Base-by-base conservation (phyloP, 148 eudicot species). In the Nyssa sinensis region DNA sequence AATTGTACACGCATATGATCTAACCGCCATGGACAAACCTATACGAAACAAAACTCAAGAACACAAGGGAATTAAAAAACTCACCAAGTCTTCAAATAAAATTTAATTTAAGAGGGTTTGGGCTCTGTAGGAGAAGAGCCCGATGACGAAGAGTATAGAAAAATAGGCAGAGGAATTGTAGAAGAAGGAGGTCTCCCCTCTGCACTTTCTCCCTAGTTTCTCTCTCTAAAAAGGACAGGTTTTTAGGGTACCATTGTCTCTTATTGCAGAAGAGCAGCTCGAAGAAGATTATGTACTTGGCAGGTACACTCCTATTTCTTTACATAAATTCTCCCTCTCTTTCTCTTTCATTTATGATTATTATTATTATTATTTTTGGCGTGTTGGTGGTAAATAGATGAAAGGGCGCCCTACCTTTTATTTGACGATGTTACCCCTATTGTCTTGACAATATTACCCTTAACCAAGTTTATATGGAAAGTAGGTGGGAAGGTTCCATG, bases 251-350 rank as follows among this genome's bases (percentile, higher is more conserved):
- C 37, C 41, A 64, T 31, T 60, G 63, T 64, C 39, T 21, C 33
- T 17, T 21, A 33, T 6, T 33, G 68, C 68, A 29, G 68, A 34
- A 34, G 68, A 34, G 68, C 28, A 65, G 68, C 47, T 23, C 68
- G 2, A 33, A 21, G 47, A 65, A 65, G 47, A 65, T 65, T 28
- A 34, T 23, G 68, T 65, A 65, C 68, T 64, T 65, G 47, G 68
- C 68, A 31, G 49, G 68, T 65, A 65, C 47, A 65, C 68, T 34
- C n/a, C 5, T 2, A 23, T 23, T 1, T 28, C 8, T 35, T 35
- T 35, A 35, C 24, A 55, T 19, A 7, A 55, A 17, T 17, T n/a
- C 5, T 55, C 9, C 44, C 21, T n/a, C 23, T n/a, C 6, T 55
- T 55, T 35, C 3, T 65, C n/a, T n/a, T 65, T 55, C 59, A 21